These are phyloP conservation scores for Odontarrhena argentea DNA, from an alignment of 345 rosid species.

Conservation along the genomic window DNA sequence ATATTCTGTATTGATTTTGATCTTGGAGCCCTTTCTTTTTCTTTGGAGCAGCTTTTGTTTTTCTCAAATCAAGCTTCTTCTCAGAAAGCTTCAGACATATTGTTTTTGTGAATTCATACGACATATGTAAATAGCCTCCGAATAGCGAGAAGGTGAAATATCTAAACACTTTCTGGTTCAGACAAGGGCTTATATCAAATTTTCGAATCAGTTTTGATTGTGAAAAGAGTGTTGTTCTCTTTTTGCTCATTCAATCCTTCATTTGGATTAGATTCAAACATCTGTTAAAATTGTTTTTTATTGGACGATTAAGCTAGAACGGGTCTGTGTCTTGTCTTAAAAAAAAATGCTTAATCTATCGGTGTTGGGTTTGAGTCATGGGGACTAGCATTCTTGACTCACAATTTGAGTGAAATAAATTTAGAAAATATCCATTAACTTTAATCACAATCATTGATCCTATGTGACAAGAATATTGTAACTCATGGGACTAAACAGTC, in stretches of 20 bases:
- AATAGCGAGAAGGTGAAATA: slow-evolving; percentile 37
- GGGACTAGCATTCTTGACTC: too few species aligned
- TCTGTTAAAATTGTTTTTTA: neutral
- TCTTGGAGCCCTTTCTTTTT: neutral
- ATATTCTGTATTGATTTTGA: slow-evolving; percentile 30
- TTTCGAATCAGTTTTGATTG: slow-evolving; percentile 29
- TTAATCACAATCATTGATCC: too few species aligned
- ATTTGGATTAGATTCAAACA: slow-evolving; percentile 26
- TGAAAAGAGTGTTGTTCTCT: neutral
- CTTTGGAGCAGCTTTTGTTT: slow-evolving; percentile 13
- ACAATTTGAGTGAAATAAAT: too few species aligned
- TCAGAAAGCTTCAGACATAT: slow-evolving; percentile 27
- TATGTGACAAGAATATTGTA: too few species aligned
- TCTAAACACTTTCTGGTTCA: slow-evolving; percentile 39
- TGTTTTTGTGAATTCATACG: neutral
- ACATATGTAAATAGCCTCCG: slow-evolving; percentile 31
- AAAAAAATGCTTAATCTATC: too few species aligned
- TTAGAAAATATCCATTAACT: too few species aligned
- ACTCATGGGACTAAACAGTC: too few species aligned
- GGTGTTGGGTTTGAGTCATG: too few species aligned
- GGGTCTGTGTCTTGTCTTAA: too few species aligned
- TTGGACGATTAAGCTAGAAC: too few species aligned
- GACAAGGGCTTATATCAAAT: slow-evolving; percentile 42
- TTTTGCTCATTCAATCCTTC: neutral
- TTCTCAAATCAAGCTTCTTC: slow-evolving; percentile 6